phyloP scores from a whole-genome alignment of 2,329 filamentous ascomycete species.

The Geosmithia morbida region DNA sequence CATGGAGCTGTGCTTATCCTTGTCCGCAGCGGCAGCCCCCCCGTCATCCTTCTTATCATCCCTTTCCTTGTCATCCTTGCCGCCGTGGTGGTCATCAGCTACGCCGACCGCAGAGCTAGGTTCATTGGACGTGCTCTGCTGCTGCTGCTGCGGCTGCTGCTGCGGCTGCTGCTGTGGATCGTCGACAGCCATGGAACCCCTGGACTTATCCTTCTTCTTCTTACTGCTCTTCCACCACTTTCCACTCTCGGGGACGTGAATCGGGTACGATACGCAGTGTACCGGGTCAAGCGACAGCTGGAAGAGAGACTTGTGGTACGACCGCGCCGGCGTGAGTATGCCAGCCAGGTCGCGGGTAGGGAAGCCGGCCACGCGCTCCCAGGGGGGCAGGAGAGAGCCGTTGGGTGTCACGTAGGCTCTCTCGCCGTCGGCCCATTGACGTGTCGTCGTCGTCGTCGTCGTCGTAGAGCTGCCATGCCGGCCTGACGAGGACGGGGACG shows the following conservation, averaged over 20 bases:
- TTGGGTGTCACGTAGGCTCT: conserved; percentile 33
- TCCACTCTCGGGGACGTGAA: conserved; percentile 68
- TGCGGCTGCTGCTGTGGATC: conserved; percentile 6
- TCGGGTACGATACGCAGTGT: conserved; percentile 68
- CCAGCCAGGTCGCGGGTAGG: conserved; percentile 67
- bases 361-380: conserved; percentile 62
- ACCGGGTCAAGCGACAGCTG: conserved; percentile 71
- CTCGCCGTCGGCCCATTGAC: conserved; percentile 36
- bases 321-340: conserved; percentile 59
- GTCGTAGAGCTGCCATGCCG: conserved; percentile 5
- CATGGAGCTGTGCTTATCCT: conserved; percentile 58
- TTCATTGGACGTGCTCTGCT: conserved; percentile 9
- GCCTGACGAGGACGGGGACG: too few species aligned
- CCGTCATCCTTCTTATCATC: conserved; percentile 27
- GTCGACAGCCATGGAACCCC: conserved; percentile 2
- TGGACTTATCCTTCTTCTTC: conserved; percentile 21
- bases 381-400: conserved; percentile 45
- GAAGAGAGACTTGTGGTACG: conserved; percentile 70
- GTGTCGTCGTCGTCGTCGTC: conserved; percentile 11
- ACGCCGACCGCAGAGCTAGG: conserved; percentile 9
- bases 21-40: conserved; percentile 14
- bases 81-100: conserved; percentile 7
- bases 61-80: conserved; percentile 4
- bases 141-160: conserved; percentile 6
- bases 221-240: conserved; percentile 57